Evolutionary conservation across 2,329 filamentous ascomycete genomes (phyloP).

Genomic region (Calonectria montana): DNA sequence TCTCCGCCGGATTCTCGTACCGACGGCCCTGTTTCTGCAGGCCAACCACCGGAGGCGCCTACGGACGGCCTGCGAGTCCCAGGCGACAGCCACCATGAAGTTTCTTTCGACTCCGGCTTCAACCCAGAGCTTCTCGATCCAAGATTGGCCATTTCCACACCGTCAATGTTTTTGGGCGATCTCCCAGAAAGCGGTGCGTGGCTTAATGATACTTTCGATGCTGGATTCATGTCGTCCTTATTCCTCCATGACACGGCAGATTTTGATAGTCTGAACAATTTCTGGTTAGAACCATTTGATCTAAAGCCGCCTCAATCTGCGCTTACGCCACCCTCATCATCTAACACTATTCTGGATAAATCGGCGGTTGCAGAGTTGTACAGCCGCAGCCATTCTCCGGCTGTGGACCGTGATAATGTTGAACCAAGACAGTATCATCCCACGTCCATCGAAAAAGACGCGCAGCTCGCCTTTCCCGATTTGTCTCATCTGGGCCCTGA

Average conservation of each 20-base stretch:
- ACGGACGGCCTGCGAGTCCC: background rate
- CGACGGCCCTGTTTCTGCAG: background rate
- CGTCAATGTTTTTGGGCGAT: background rate
- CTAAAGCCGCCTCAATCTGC: background rate
- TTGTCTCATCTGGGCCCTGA: background rate
- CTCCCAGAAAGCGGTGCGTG: background rate
- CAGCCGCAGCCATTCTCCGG: slow-evolving; percentile 5
- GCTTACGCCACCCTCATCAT: background rate
- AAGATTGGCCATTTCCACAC: background rate
- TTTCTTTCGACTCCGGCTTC: background rate
- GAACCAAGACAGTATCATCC: background rate
- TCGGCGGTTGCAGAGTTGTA: slow-evolving; percentile 1
- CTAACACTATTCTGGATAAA: background rate
- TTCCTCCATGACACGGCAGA: background rate
- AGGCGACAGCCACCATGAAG: background rate
- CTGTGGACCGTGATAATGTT: background rate
- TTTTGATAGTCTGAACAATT: background rate
- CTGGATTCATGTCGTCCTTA: slow-evolving; percentile 1
- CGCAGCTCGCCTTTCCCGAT: background rate
- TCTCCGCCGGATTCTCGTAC: background rate
- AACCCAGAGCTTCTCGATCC: background rate
- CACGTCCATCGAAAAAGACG: background rate
- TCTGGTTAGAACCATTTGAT: background rate
- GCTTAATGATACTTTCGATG: background rate
- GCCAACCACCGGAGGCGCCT: background rate